Conservation (phyloP, 768 basidiomycete species). For the Xerocomellus chrysenteron region DNA sequence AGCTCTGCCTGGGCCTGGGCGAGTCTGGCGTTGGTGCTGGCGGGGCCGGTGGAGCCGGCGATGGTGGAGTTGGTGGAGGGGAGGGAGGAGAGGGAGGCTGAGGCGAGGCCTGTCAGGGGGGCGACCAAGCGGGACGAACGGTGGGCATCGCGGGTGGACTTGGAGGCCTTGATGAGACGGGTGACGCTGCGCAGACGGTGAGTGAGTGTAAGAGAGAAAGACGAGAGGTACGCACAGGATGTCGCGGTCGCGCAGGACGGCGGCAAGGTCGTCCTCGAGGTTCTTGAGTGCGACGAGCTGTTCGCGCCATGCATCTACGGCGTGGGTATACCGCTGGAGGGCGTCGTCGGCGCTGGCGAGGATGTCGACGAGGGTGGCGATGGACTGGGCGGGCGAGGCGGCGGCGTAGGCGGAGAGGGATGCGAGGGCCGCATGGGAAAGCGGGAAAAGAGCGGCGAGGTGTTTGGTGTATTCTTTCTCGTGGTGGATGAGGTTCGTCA, state of each 20-base stretch:
- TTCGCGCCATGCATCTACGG: constrained; percentile 66
- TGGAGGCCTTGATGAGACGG: constrained; percentile 76
- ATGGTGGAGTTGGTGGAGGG: constrained; percentile 32
- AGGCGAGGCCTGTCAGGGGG: constrained; percentile 28
- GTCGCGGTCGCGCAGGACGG: constrained; percentile 67
- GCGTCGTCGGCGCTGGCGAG: constrained; percentile 70
- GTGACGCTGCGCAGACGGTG: constrained; percentile 52
- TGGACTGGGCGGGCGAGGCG: constrained; percentile 13
- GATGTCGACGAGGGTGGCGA: constrained; percentile 49
- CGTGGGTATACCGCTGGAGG: constrained; percentile 54
- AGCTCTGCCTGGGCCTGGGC: constrained; percentile 69
- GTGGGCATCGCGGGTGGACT: constrained; percentile 41
- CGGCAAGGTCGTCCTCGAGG: constrained; percentile 71
- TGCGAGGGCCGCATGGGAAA: constrained; percentile 59
- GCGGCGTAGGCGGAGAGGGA: constrained; percentile 74
- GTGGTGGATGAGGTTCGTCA: constrained; percentile 61
- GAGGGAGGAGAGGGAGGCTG: constrained; percentile 46
- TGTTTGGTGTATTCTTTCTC: constrained; percentile 74
- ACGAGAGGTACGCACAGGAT: constrained; percentile 60
- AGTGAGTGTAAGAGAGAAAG: not conserved
- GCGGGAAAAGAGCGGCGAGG: constrained; percentile 53
- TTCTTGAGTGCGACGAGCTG: constrained; percentile 58
- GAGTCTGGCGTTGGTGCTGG: constrained; percentile 45
- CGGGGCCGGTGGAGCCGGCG: constrained; percentile 11
- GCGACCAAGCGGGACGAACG: constrained; percentile 31